phyloP scores from a whole-genome alignment of 192 early-diverging fungal species.

The Backusella mclennaniae region DNA sequence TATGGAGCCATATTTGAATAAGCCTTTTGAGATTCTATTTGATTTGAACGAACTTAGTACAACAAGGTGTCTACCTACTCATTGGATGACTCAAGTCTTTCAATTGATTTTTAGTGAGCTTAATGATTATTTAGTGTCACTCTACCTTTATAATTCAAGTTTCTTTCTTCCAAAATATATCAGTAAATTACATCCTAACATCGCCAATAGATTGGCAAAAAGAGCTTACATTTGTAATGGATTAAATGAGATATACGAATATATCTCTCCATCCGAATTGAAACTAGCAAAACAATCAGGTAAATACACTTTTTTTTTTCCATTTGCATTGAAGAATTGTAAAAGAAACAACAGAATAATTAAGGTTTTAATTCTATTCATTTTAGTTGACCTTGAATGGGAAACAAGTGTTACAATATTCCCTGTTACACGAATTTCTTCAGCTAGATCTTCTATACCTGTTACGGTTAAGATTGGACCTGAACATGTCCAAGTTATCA shows the following conservation, averaged over 20 bases:
- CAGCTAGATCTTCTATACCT: slow-evolving; percentile 56
- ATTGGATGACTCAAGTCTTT: slow-evolving; percentile 70
- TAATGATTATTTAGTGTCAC: slow-evolving; percentile 55
- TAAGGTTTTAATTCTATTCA: slow-evolving; percentile 54
- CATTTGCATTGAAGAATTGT: slow-evolving; percentile 36
- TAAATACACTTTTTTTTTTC: slow-evolving; percentile 6
- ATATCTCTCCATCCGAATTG: slow-evolving; percentile 66
- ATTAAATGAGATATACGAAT: slow-evolving; percentile 64
- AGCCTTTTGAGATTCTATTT: slow-evolving; percentile 76
- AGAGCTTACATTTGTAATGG: slow-evolving; percentile 63
- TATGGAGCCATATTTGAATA: slow-evolving; percentile 64
- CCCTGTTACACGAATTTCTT: slow-evolving; percentile 63
- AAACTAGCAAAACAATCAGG: slow-evolving; percentile 71
- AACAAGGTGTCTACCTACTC: slow-evolving; percentile 71
- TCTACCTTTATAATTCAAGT: slow-evolving; percentile 82
- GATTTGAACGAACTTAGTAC: slow-evolving; percentile 72
- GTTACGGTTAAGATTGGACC: slow-evolving; percentile 78
- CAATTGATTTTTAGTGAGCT: slow-evolving; percentile 67
- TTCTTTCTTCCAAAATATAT: slow-evolving; percentile 65
- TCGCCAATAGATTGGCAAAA: slow-evolving; percentile 52
- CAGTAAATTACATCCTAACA: slow-evolving; percentile 46
- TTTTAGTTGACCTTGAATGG: slow-evolving; percentile 61
- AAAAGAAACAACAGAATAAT: slow-evolving; percentile 54
- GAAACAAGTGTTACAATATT: slow-evolving; percentile 60
- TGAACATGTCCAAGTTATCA: slow-evolving; percentile 77